Conservation (phyloP, 176 grass and related monocot genomes). For the Microstegium vimineum region DNA sequence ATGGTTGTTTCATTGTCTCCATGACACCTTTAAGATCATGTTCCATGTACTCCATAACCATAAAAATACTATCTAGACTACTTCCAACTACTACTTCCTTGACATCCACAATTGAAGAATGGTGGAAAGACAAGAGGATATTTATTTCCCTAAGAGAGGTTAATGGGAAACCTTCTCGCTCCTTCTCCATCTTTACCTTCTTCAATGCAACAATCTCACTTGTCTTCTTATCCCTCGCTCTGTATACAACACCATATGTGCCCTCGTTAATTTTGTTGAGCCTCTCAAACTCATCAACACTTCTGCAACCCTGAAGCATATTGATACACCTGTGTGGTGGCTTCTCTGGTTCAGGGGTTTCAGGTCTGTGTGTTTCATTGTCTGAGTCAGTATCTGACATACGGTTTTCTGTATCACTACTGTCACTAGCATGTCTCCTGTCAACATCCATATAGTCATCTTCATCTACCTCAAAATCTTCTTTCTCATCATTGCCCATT, state of each 20-base stretch:
- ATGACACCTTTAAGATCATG: constrained; percentile 97
- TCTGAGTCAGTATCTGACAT: constrained; percentile 45
- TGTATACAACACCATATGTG: constrained; percentile 98
- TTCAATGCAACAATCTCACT: constrained; percentile 88
- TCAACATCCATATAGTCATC: constrained; percentile 76
- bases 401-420: constrained; percentile 23
- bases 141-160: constrained; percentile 98
- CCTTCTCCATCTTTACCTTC: constrained; percentile 99
- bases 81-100: constrained; percentile 99
- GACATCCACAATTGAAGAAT: constrained; percentile 94
- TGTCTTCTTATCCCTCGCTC: constrained; percentile 93
- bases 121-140: constrained; percentile 90
- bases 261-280: constrained; percentile 98
- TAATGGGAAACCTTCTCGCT: constrained; percentile 92
- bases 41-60: constrained; percentile 99
- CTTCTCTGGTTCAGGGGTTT: constrained; percentile 61
- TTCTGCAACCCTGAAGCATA: constrained; percentile 98
- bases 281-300: constrained; percentile 98
- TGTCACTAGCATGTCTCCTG: constrained; percentile 35
- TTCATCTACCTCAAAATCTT: constrained; percentile 32
- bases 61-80: constrained; percentile 96
- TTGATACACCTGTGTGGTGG: constrained; percentile 79
- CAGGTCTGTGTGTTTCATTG: constrained; percentile 33
- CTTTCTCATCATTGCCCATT: constrained; percentile 37
- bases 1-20: constrained; percentile 99